Conservation (phyloP, 345 rosid species). For the Lepidium aucheri region DNA sequence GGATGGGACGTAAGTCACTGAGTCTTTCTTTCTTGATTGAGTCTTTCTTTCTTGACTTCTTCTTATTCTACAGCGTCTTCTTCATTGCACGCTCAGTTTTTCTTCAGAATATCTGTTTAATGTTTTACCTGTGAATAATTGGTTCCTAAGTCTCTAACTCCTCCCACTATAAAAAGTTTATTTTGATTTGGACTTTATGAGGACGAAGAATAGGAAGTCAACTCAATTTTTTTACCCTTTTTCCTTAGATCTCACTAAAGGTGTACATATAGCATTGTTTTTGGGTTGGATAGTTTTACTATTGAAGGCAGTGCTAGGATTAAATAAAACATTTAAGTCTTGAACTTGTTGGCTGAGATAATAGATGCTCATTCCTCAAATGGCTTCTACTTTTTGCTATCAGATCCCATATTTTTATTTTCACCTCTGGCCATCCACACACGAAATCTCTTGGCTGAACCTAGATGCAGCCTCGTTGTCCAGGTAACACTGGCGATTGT, state of each 20-base stretch:
- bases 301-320: background rate
- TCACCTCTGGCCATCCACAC: slow-evolving; percentile 95
- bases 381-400: slow-evolving; percentile 13
- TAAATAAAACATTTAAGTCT: background rate
- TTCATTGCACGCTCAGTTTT: background rate
- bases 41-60: background rate
- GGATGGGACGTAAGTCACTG: slow-evolving; percentile 73
- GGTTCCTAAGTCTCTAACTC: background rate
- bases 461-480: slow-evolving; percentile 89
- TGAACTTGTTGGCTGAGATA: background rate
- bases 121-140: background rate
- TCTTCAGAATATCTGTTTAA: background rate
- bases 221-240: background rate
- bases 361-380: background rate
- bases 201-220: background rate
- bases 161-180: background rate
- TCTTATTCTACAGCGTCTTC: background rate
- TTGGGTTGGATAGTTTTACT: background rate
- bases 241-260: background rate
- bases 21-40: background rate
- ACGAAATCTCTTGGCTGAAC: slow-evolving; percentile 78
- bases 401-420: slow-evolving; percentile 93
- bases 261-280: background rate
- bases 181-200: background rate
- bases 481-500: slow-evolving; percentile 42